Percentiles rank a stretch among this genome's conserved stretches.
phyloP scores from a whole-genome alignment of 1,284 basidiomycete species.

The Cutaneotrichosporon mucoides region DNA sequence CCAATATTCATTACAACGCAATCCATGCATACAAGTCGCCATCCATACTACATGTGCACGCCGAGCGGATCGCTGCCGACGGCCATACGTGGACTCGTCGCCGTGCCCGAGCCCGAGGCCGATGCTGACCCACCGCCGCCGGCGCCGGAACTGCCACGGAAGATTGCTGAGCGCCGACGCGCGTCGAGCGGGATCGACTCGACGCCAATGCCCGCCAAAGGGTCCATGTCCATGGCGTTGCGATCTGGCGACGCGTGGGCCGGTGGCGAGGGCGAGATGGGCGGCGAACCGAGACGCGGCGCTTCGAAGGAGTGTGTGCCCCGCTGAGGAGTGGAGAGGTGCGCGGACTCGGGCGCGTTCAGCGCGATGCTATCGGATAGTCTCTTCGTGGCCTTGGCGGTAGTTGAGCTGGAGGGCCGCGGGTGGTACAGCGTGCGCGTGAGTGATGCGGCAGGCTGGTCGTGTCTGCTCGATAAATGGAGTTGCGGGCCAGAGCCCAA shows the following conservation, averaged over 20 bases:
- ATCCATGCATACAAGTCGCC: background rate
- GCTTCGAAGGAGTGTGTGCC: background rate
- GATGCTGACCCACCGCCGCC: background rate
- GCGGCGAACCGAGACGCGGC: background rate
- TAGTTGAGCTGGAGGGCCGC: background rate
- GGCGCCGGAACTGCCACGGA: background rate
- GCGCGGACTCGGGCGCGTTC: background rate
- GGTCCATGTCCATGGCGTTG: conserved; percentile 8
- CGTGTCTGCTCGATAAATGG: conserved; percentile 17
- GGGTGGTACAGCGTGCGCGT: conserved; percentile 15
- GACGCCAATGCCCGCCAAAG: conserved; percentile 15
- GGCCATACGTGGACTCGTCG: conserved; percentile 5
- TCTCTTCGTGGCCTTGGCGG: background rate
- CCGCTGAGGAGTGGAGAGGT: too few species aligned
- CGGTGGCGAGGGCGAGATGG: background rate
- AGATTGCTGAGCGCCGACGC: background rate
- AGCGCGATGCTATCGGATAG: background rate
- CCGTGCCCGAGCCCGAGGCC: conserved; percentile 5
- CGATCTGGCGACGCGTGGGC: too few species aligned
- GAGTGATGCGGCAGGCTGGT: conserved; percentile 15
- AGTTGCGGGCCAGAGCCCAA: conserved; percentile 7
- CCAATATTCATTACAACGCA: background rate
- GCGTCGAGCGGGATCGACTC: conserved; percentile 6
- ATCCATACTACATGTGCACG: conserved; percentile 4
- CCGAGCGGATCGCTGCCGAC: conserved; percentile 17